Base-by-base conservation (phyloP, 2,329 filamentous ascomycete species). In the Aspergillus viridinutans region DNA sequence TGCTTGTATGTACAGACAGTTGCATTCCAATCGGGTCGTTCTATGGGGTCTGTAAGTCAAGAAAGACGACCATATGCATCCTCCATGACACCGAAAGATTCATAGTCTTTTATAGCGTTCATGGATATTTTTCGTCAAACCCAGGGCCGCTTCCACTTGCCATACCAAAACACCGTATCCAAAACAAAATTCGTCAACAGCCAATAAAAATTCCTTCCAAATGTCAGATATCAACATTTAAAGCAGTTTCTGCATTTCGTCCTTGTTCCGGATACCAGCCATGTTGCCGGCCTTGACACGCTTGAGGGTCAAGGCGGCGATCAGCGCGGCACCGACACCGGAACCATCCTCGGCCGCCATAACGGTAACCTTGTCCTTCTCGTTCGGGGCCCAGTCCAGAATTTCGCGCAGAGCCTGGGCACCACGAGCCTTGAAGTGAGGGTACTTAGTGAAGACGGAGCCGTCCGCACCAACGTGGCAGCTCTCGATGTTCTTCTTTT, bases 371-470 rank as follows among this genome's bases (percentile, higher is more conserved):
- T 92, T 92, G 69, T 97, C 92, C 72, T 92, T 88, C 74, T 87
- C 88, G 78, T 90, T 90, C 55, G 83, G 85, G 2, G 89, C 85
- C 92, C 93, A 97, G 80, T 96, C 93, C 40, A 99, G 85, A 64
- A 99, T 97, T 81, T 99, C 94, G 55, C 90, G 87, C 53, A 99
- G 84, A 28, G 94, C 94, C 73, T 88, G 83, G 14, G 94, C 93
- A 55, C 93, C 92, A 54, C 94, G 89, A 57, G 87, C 85, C 82
- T 97, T 97, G 85, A 47, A 99, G 78, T 96, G 90, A 12, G 94
- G 94, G 78, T 99, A 99, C 76, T 97, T 97, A 83, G 96, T 97
- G 81, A 99, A 99, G 54, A 99, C 93, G 20, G 90, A 96, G 40
- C 94, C 94, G 72, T 99, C 94, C 52, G 94, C 94, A 67, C 94